Evolutionary conservation across 805 yeast species (phyloP), one percentile per base, ranked within the genome.

Genomic region (Candida methanosorbosa): DNA sequence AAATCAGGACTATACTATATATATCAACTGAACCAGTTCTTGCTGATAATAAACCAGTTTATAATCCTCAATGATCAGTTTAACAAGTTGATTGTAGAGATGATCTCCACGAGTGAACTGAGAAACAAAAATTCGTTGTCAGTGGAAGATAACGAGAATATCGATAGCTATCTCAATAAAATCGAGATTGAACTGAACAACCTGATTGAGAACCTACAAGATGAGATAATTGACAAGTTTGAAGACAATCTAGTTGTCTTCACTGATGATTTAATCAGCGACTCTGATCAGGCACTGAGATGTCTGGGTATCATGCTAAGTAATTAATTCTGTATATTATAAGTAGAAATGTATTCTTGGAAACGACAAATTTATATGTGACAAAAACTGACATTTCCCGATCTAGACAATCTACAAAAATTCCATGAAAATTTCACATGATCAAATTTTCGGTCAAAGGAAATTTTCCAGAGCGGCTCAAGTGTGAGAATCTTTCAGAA

Each of bases 251-350:
- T 70, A 27, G 61, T 59, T 27, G 44, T 53, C 3, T 70, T 79
- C 36, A 62, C 66, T 0, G 64, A 57, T 29, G 85, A 78, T 44
- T 54, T 81, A 35, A 63, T 65, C n/a, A 52, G 59, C 19, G 85
- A 79, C 42, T 63, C 61, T 4, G 67, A 65, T 36, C 53, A 63
- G 9, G 72, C 68, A 18, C 47, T 80, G 34, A 59, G 66, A 34
- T 69, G 58, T 33, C 57, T 81, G 23, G 72, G 80, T 23, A 56
- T 35, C 38, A 48, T 29, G 42, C 31, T 50, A 26, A 43, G 46
- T 35, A 47, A 43, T 29, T 47, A 31, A 16, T 19, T 17, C 9
- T 27, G 9, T 17, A 26, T 15, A 26, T 5, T 27, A 18, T 11
- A 13, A 17, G 5, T 18, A 27, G 21, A 7, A 27, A 12, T n/a